A percentile compares a stretch with the other conserved stretches of the same genome.
These are phyloP conservation scores for Breynia disticha DNA, from an alignment of 441 rosid species.

Conservation along the genomic window DNA sequence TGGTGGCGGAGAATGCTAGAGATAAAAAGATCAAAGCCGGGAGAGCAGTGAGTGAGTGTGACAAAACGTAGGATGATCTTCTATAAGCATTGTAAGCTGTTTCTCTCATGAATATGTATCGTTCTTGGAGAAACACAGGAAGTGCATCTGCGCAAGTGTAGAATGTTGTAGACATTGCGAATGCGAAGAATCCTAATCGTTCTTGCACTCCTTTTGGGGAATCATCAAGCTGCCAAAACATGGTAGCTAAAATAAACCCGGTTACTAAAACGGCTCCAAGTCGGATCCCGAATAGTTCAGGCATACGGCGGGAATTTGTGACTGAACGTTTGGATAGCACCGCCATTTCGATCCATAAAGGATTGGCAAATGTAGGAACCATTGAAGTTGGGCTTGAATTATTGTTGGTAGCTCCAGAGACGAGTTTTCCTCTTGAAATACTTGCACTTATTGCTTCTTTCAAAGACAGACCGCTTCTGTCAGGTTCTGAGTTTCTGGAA, in stretches of 20 bases:
- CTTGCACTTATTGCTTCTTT: conserved; percentile 85
- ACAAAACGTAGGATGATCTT: conserved; percentile 66
- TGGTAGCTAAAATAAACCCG: conserved; percentile 67
- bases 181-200: conserved; percentile 67
- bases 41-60: conserved; percentile 39
- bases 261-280: conserved; percentile 55
- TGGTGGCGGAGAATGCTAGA: conserved; percentile 39
- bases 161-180: conserved; percentile 81
- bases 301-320: conserved; percentile 47
- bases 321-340: conserved; percentile 50
- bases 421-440: conserved; percentile 72
- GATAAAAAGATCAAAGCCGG: conserved; percentile 53
- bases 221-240: conserved; percentile 60
- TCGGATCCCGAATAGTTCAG: conserved; percentile 57
- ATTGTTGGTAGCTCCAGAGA: conserved; percentile 46
- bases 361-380: conserved; percentile 65
- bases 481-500: conserved; percentile 17
- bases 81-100: conserved; percentile 72
- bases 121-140: conserved; percentile 68
- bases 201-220: conserved; percentile 77
- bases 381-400: conserved; percentile 22
- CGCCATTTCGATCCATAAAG: conserved; percentile 59
- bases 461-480: conserved; percentile 36
- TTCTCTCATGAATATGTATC: conserved; percentile 84
- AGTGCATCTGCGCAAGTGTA: conserved; percentile 82